Conservation (phyloP, 305 asterid genomes). For the Petunia hybrid region DNA sequence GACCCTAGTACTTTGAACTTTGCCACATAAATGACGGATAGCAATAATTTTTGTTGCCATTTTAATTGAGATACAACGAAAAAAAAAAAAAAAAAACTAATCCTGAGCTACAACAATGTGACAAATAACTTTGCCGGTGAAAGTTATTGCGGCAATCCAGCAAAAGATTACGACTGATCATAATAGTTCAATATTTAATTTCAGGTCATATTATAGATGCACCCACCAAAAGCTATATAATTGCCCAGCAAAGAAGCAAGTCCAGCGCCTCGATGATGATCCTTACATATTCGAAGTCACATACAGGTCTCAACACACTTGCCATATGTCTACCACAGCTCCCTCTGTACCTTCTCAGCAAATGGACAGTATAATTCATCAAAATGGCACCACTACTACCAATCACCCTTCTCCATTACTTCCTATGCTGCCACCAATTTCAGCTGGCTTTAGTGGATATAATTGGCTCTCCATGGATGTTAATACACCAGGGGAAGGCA, state of each 20-base stretch:
- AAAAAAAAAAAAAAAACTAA: too few species aligned
- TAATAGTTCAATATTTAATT: background rate
- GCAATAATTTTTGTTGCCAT: too few species aligned
- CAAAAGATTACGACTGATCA: too few species aligned
- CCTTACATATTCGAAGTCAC: constrained; percentile 66
- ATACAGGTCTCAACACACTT: constrained; percentile 65
- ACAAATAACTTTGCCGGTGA: too few species aligned
- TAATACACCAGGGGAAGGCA: background rate
- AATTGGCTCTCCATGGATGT: constrained; percentile 70
- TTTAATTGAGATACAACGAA: too few species aligned
- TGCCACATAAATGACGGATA: too few species aligned
- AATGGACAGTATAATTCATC: background rate
- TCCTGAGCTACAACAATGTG: too few species aligned
- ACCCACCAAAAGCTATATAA: constrained; percentile 69
- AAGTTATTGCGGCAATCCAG: too few species aligned
- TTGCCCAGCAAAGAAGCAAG: constrained; percentile 84
- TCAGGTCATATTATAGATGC: constrained; percentile 82
- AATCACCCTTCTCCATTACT: background rate
- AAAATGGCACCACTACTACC: background rate
- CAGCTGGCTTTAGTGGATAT: constrained; percentile 28
- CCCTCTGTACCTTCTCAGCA: constrained; percentile 51
- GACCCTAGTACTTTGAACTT: too few species aligned
- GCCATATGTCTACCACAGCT: constrained; percentile 68
- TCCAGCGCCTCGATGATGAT: constrained; percentile 65
- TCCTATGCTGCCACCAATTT: constrained; percentile 8